Percentiles rank a stretch among this genome's conserved stretches.
Evolutionary conservation across 78 protist genomes (phyloP).

Genomic region (Dictyostelium brefeldianum): DNA sequence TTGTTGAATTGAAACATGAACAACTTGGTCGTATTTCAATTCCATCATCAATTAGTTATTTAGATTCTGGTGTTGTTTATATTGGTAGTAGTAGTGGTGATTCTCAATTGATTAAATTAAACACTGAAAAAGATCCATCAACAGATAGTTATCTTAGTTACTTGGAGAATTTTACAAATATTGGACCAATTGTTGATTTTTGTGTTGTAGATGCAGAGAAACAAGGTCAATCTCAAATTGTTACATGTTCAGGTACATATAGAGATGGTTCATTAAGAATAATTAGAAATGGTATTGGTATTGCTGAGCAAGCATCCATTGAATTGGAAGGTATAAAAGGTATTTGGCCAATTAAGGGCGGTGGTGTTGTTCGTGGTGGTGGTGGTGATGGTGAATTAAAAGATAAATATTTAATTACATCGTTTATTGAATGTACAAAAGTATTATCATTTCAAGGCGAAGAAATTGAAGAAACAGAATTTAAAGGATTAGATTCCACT

Average conservation of each 20-base stretch:
- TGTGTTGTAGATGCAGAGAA: slow-evolving; percentile 90
- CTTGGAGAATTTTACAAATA: slow-evolving; percentile 85
- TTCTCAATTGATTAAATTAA: slow-evolving; percentile 86
- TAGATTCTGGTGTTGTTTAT: slow-evolving; percentile 91
- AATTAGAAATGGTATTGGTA: slow-evolving; percentile 95
- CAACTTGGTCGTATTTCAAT: slow-evolving; percentile 76
- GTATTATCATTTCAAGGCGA: slow-evolving; percentile 85
- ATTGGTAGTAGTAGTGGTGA: slow-evolving; percentile 91
- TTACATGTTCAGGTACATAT: slow-evolving; percentile 93
- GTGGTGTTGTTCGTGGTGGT: background rate
- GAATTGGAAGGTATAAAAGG: slow-evolving; percentile 93
- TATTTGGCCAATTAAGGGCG: slow-evolving; percentile 87
- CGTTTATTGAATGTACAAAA: slow-evolving; percentile 90
- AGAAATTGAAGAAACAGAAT: slow-evolving; percentile 87
- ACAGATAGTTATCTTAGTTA: slow-evolving; percentile 28
- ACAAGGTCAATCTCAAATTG: slow-evolving; percentile 93
- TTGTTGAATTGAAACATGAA: slow-evolving; percentile 30
- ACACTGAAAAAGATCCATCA: slow-evolving; percentile 40
- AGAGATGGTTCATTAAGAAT: slow-evolving; percentile 93
- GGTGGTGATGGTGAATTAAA: background rate
- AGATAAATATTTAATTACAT: slow-evolving; percentile 74
- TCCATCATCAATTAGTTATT: slow-evolving; percentile 71
- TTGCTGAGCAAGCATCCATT: slow-evolving; percentile 91
- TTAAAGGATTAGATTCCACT: slow-evolving; percentile 79
- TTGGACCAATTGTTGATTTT: slow-evolving; percentile 94